Evolutionary conservation across 129 eudicot species (phyloP).

Genomic region (Flaveria ramosissima): DNA sequence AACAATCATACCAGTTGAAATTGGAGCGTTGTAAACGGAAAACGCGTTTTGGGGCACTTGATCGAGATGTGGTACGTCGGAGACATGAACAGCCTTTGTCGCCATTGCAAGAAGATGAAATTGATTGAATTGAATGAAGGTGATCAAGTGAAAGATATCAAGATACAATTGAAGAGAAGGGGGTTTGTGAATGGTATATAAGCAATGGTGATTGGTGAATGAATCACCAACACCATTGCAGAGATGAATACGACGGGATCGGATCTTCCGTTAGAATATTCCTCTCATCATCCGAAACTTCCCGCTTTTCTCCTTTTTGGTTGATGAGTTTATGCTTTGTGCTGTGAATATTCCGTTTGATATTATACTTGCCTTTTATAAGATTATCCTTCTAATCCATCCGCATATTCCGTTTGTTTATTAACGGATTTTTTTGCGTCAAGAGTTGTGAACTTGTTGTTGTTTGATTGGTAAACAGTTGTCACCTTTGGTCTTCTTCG

Average conservation of each 20-base stretch:
- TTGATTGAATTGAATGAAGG: neutral
- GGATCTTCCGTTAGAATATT: slow-evolving; percentile 47
- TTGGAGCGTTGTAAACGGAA: slow-evolving; percentile 45
- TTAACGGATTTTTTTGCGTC: slow-evolving; percentile 20
- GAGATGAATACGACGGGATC: slow-evolving; percentile 7
- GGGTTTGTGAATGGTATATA: slow-evolving; percentile 46
- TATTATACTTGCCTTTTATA: slow-evolving; percentile 4
- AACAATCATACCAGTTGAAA: slow-evolving; percentile 41
- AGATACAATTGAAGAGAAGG: slow-evolving; percentile 18
- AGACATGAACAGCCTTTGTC: slow-evolving; percentile 84
- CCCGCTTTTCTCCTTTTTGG: slow-evolving; percentile 9
- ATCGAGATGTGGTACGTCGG: slow-evolving; percentile 88
- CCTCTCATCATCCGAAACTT: slow-evolving; percentile 21
- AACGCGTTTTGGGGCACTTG: slow-evolving; percentile 59
- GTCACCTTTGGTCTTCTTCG: neutral
- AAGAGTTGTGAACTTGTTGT: neutral
- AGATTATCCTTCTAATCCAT: slow-evolving; percentile 23
- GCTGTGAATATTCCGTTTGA: slow-evolving; percentile 40
- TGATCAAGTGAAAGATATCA: neutral
- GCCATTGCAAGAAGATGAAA: slow-evolving; percentile 45
- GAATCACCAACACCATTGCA: slow-evolving; percentile 1
- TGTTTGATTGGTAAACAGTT: neutral
- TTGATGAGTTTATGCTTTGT: slow-evolving; percentile 34
- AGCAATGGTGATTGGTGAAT: slow-evolving; percentile 10
- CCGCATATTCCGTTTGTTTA: slow-evolving; percentile 37